Conservation (phyloP, 2,329 filamentous ascomycete genomes). For the Talaromyces amestolkiae region DNA sequence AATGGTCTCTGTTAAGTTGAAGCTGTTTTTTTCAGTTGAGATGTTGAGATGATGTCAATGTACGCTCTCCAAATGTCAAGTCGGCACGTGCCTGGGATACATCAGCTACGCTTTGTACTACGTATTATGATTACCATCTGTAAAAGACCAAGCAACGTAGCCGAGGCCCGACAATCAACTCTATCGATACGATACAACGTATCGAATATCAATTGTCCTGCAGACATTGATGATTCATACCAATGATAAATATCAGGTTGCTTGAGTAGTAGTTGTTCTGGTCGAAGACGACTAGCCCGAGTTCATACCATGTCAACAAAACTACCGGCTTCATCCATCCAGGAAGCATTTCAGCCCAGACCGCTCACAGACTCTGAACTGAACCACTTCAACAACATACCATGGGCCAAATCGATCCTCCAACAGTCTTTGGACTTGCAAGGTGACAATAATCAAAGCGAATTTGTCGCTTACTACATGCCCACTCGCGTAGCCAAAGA, state of each 20-base stretch:
- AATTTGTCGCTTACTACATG: conserved; percentile 40
- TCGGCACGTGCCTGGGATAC: neutral
- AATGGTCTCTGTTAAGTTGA: neutral
- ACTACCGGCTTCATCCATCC: neutral
- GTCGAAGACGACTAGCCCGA: neutral
- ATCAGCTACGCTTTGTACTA: neutral
- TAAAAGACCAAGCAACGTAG: neutral
- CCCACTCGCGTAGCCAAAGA: conserved; percentile 41
- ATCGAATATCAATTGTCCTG: no score
- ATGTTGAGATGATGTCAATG: neutral
- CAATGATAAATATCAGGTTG: neutral
- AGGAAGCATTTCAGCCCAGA: conserved; percentile 2
- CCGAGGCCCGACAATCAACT: neutral
- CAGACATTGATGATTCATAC: neutral
- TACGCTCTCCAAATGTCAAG: neutral
- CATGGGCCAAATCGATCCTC: conserved; percentile 16
- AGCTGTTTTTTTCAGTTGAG: neutral
- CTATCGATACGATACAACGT: no score
- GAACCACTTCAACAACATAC: conserved; percentile 26
- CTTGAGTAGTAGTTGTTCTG: neutral
- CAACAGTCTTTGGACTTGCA: neutral
- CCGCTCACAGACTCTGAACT: conserved; percentile 11
- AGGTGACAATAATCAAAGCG: neutral
- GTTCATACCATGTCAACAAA: neutral
- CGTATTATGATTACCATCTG: neutral